Percentiles rank a stretch among this genome's conserved stretches.
These are phyloP conservation scores for Xylaria sp. DNA, from an alignment of 2,329 filamentous ascomycete genomes.

Conservation along the genomic window DNA sequence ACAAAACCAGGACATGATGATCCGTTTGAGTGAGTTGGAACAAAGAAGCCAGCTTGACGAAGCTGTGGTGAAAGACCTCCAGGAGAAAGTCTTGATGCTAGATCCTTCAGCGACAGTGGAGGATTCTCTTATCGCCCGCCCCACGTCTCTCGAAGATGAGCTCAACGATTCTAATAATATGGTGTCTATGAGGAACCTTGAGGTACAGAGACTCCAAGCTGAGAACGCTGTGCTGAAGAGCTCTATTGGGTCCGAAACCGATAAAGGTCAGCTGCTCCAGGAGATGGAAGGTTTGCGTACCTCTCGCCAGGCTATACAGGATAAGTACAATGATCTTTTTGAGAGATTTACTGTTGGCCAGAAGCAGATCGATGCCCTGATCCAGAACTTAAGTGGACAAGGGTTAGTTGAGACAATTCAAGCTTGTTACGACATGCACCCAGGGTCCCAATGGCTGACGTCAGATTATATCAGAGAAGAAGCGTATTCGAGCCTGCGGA, in stretches of 20 bases:
- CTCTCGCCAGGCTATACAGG: constrained; percentile 57
- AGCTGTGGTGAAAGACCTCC: constrained; percentile 61
- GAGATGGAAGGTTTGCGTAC: constrained; percentile 62
- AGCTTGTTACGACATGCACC: constrained; percentile 39
- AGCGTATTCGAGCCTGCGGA: constrained; percentile 58
- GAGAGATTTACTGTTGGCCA: constrained; percentile 63
- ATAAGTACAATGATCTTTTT: constrained; percentile 61
- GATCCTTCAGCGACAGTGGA: constrained; percentile 38
- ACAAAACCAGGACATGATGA: constrained; percentile 53
- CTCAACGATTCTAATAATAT: constrained; percentile 56
- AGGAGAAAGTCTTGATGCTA: constrained; percentile 59
- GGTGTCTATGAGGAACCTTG: constrained; percentile 51
- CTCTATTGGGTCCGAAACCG: constrained; percentile 58
- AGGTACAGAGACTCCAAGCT: constrained; percentile 64
- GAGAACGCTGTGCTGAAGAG: constrained; percentile 65
- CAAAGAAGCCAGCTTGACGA: constrained; percentile 49
- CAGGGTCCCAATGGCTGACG: constrained; percentile 50
- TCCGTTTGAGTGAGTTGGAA: constrained; percentile 43
- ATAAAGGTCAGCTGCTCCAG: constrained; percentile 58
- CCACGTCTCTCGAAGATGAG: constrained; percentile 61
- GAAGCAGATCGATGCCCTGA: constrained; percentile 62
- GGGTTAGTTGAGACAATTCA: constrained; percentile 57
- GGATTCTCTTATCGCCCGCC: constrained; percentile 45
- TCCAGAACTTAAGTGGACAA: constrained; percentile 57
- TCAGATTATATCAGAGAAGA: constrained; percentile 56